Conservation (phyloP, 805 yeast species). For the Spathaspora hagerdaliae region DNA sequence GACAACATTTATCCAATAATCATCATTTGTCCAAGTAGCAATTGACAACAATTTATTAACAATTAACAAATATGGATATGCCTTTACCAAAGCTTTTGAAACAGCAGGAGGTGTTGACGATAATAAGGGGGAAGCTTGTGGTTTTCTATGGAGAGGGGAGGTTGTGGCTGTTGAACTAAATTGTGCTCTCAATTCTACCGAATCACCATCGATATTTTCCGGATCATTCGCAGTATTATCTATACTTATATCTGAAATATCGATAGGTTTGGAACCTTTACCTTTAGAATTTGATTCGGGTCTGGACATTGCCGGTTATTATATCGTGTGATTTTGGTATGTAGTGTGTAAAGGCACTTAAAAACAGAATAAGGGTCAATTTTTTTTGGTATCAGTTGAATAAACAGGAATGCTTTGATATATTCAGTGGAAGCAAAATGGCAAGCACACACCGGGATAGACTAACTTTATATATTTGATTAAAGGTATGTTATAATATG, state of each 20-base stretch:
- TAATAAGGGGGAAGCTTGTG: conserved; percentile 73
- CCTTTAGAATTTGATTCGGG: conserved; percentile 7
- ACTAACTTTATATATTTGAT: too few species aligned
- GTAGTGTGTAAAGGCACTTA: too few species aligned
- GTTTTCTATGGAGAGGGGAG: conserved; percentile 14
- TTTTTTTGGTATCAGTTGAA: too few species aligned
- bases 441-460: too few species aligned
- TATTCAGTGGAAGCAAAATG: too few species aligned
- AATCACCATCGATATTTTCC: background rate
- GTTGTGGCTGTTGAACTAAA: conserved; percentile 13
- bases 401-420: too few species aligned
- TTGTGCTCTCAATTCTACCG: conserved; percentile 25
- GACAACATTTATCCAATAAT: conserved; percentile 69
- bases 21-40: conserved; percentile 89
- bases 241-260: conserved; percentile 3
- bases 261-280: conserved; percentile 11
- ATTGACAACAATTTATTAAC: conserved; percentile 67
- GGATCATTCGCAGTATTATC: conserved; percentile 3
- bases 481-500: too few species aligned
- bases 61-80: conserved; percentile 81
- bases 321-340: too few species aligned
- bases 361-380: too few species aligned
- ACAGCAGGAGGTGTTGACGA: conserved; percentile 90
- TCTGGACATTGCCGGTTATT: background rate
- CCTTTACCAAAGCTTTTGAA: conserved; percentile 72